Evolutionary conservation across 106 monocot genomes (phyloP), one percentile per base, ranked within the genome.

Genomic region (Dioscorea alata): DNA sequence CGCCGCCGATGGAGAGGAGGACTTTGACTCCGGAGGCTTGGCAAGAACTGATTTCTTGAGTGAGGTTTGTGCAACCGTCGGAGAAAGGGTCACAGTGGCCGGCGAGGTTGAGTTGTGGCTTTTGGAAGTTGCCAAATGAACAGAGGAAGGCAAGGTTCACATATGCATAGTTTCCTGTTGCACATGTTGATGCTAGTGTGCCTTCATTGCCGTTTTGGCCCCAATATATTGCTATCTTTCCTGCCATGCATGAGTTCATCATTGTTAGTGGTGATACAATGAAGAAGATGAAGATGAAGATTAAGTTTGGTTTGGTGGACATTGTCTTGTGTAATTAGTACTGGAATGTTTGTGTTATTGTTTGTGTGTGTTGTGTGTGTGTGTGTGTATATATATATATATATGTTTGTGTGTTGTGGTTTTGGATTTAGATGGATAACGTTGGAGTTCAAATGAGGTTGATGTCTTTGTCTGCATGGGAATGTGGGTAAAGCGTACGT

Each of bases 191-290:
- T 4, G 77, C 71, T 9, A 85, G 64, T 4, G 75, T 78, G 18
- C 81, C 81, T 57, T 82, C 82, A 33, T 71, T 28, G 35, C 74
- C 81, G 19, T 85, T 69, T 25, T 85, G 85, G 63, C 85, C 85
- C 85, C 85, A 85, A 63, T 85, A 85, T 25, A 85, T 52, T 9
- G 81, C 81, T 13, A 85, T 82, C 22, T 56, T 57, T 2, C 73
- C 73, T 12, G 74, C 74, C 28, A 20, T 68, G 34, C 33, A 72
- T 14, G 17, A 15, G 31, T 25, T 23, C 15, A 14, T 2, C 1
- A 17, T 17, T 12, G 19, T 16, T 5, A 54, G 2, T 16, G 19
- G 5, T 42, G 10, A 42, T 0, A 42, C 5, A 42, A 6, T 16
- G 54, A 42, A 6, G 42, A 42, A 42, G 42, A 42, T 42, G 9